Conservation (phyloP, 1,139 yeast genomes). For the Candida frijolesensis region DNA sequence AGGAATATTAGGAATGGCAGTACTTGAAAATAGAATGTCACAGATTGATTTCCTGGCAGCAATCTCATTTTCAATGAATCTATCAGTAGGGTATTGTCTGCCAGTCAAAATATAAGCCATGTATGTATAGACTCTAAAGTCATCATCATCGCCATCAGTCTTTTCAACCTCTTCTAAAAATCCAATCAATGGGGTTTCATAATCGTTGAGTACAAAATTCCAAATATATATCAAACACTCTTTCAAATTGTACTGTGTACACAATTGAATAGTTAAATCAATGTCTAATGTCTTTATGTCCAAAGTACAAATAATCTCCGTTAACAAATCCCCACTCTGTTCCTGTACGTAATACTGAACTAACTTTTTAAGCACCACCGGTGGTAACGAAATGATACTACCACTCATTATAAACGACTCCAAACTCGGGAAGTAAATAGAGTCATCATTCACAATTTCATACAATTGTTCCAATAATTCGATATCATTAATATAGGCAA, state of each 20-base stretch:
- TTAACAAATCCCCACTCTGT: slow-evolving; percentile 49
- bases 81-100: slow-evolving; percentile 74
- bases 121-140: slow-evolving; percentile 54
- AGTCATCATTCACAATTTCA: slow-evolving; percentile 44
- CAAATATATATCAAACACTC: slow-evolving; percentile 71
- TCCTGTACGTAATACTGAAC: slow-evolving; percentile 50
- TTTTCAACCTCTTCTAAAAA: slow-evolving; percentile 43
- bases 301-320: slow-evolving; percentile 65
- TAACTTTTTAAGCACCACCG: slow-evolving; percentile 60
- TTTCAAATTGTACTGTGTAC: slow-evolving; percentile 52
- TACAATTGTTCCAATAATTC: slow-evolving; percentile 54
- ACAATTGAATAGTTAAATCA: slow-evolving; percentile 65
- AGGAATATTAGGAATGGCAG: slow-evolving; percentile 9
- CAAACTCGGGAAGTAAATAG: slow-evolving; percentile 50
- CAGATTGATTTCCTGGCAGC: slow-evolving; percentile 53
- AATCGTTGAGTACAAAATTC: slow-evolving; percentile 68
- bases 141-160: slow-evolving; percentile 14
- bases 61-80: slow-evolving; percentile 32
- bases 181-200: slow-evolving; percentile 64
- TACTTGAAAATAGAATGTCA: slow-evolving; percentile 48
- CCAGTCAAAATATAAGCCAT: slow-evolving; percentile 74
- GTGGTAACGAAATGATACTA: slow-evolving; percentile 54
- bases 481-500: slow-evolving; percentile 22
- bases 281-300: slow-evolving; percentile 71
- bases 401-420: slow-evolving; percentile 54